These are phyloP conservation scores for Fusarium temperatum DNA, from an alignment of 2,329 filamentous ascomycete genomes.

Conservation along the genomic window DNA sequence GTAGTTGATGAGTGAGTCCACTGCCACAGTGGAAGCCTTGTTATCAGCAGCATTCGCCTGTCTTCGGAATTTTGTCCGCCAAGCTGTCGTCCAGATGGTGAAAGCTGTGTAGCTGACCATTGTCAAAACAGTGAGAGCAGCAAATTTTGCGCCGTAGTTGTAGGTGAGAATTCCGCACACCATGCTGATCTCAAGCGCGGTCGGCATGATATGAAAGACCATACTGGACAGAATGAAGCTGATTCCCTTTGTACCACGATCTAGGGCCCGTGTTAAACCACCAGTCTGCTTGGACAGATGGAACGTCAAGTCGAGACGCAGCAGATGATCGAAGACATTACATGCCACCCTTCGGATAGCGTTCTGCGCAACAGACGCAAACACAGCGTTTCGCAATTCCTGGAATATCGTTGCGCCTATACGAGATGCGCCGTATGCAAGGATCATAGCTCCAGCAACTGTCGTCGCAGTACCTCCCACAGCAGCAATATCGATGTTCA, in stretches of 20 bases:
- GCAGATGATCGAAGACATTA: conserved; percentile 90
- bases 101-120: conserved; percentile 98
- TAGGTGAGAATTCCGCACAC: conserved; percentile 97
- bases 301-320: conserved; percentile 91
- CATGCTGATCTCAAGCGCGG: conserved; percentile 90
- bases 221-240: conserved; percentile 97
- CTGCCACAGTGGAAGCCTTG: conserved; percentile 90
- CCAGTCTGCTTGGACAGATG: conserved; percentile 95
- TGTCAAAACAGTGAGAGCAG: conserved; percentile 86
- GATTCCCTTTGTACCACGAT: conserved; percentile 97
- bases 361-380: conserved; percentile 96
- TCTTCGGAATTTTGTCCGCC: conserved; percentile 95
- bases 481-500: conserved; percentile 93
- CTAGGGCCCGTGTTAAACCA: conserved; percentile 91
- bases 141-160: conserved; percentile 92
- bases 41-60: conserved; percentile 97
- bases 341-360: conserved; percentile 90
- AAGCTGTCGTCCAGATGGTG: conserved; percentile 94
- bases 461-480: conserved; percentile 89
- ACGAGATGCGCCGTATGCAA: conserved; percentile 89
- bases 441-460: conserved; percentile 89
- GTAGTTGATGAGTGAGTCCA: conserved; percentile 98
- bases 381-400: conserved; percentile 94
- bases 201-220: conserved; percentile 97
- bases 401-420: conserved; percentile 91